Percentiles rank a stretch among this genome's conserved stretches.
Conservation (phyloP, 2,329 filamentous ascomycete species). For the Venturia pyrina region DNA sequence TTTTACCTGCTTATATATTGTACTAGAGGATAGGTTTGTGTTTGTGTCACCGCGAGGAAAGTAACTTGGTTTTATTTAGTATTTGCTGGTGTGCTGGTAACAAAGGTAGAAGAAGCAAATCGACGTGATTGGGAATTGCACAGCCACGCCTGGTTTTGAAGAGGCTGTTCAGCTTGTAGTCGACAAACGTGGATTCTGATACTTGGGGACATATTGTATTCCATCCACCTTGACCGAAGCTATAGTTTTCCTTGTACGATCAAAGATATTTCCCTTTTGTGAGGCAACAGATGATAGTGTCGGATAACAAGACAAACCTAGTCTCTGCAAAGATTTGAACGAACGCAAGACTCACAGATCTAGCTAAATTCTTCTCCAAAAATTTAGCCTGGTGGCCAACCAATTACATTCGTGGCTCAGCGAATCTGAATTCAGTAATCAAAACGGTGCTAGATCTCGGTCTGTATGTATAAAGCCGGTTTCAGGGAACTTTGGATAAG, state of each 20-base stretch:
- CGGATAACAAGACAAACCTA: not conserved
- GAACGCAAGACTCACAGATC: too few species aligned
- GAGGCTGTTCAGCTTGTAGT: not conserved
- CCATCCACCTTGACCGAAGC: not conserved
- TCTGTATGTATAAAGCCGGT: not conserved
- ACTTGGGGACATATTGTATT: not conserved
- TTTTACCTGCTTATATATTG: not conserved
- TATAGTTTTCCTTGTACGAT: not conserved
- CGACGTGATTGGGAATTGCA: not conserved
- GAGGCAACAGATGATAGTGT: not conserved
- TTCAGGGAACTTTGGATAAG: not conserved
- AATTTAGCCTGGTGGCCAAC: too few species aligned
- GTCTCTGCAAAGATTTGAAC: too few species aligned
- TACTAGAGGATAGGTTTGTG: not conserved
- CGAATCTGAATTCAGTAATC: not conserved
- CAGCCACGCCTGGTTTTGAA: not conserved
- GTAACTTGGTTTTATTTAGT: not conserved
- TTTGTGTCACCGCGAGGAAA: too few species aligned
- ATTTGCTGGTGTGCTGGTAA: not conserved
- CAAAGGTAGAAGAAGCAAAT: not conserved
- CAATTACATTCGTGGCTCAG: not conserved
- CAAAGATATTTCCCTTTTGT: not conserved
- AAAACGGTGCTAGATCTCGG: not conserved
- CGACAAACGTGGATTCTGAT: not conserved
- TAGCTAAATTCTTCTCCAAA: not conserved